These are phyloP conservation scores for Lentinula boryana DNA, from an alignment of 768 basidiomycete genomes.

Conservation along the genomic window DNA sequence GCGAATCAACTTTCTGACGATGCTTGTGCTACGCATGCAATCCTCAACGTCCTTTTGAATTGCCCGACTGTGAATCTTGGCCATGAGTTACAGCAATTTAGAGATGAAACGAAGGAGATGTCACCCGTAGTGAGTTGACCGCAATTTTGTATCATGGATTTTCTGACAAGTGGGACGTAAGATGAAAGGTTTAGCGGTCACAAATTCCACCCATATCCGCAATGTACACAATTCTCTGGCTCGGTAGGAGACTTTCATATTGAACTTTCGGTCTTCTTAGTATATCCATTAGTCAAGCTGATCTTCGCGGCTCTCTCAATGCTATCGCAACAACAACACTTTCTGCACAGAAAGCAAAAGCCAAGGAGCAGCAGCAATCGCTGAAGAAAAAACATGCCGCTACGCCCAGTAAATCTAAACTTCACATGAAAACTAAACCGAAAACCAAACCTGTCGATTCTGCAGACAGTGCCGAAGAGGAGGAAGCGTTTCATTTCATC, in stretches of 20 bases:
- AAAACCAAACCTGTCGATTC: constrained; percentile 17
- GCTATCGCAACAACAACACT: constrained; percentile 39
- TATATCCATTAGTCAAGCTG: constrained; percentile 39
- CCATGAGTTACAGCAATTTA: constrained; percentile 35
- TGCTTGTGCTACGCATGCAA: constrained; percentile 58
- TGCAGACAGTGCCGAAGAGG: constrained; percentile 21
- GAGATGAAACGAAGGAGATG: constrained; percentile 47
- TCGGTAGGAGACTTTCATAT: constrained; percentile 31
- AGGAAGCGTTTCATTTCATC: constrained; percentile 59
- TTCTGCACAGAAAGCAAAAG: constrained; percentile 21
- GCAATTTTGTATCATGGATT: not conserved
- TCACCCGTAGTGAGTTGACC: constrained; percentile 43
- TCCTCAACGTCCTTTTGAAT: constrained; percentile 56
- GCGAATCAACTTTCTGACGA: constrained; percentile 65
- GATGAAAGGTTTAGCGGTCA: constrained; percentile 62
- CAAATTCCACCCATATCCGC: constrained; percentile 49
- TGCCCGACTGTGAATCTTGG: constrained; percentile 47
- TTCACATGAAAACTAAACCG: constrained; percentile 7
- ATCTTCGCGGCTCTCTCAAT: constrained; percentile 48
- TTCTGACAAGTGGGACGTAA: constrained; percentile 14
- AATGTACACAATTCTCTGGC: constrained; percentile 54
- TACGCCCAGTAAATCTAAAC: constrained; percentile 22
- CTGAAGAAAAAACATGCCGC: constrained; percentile 27
- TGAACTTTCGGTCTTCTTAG: not conserved
- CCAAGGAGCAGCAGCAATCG: not conserved